Evolutionary conservation across 2,329 filamentous ascomycete genomes (phyloP).

Genomic region (Pseudogymnoascus sp.): DNA sequence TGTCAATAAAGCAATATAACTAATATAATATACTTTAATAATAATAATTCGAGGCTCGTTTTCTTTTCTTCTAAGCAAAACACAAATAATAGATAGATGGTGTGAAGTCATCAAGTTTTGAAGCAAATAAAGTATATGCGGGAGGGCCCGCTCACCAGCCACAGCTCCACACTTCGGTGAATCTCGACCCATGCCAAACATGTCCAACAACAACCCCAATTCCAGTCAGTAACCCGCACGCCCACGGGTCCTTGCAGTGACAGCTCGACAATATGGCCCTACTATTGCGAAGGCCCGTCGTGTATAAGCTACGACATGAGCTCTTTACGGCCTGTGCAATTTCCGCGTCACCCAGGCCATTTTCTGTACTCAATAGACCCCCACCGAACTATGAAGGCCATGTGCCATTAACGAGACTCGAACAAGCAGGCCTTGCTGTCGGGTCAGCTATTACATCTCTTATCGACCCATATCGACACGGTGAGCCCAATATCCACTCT

Average conservation of each 20-base stretch:
- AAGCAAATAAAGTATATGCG: conserved; percentile 6
- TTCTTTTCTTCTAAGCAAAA: background rate
- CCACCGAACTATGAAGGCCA: conserved; percentile 85
- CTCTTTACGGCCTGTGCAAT: conserved; percentile 20
- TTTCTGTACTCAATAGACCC: conserved; percentile 80
- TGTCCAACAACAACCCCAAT: background rate
- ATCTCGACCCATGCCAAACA: conserved; percentile 4
- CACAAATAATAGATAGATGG: background rate
- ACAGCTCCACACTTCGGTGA: conserved; percentile 3
- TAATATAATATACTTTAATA: background rate
- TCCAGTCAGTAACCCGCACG: background rate
- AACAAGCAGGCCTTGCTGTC: conserved; percentile 63
- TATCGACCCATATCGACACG: conserved; percentile 64
- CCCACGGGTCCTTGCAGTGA: background rate
- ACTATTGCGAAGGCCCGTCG: conserved; percentile 15
- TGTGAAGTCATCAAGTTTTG: background rate
- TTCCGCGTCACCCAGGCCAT: conserved; percentile 35
- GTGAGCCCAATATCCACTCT: conserved; percentile 22
- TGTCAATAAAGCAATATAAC: background rate
- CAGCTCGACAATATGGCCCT: conserved; percentile 19
- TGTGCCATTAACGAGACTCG: conserved; percentile 72
- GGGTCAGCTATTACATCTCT: conserved; percentile 56
- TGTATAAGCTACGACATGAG: conserved; percentile 20
- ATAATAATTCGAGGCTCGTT: background rate
- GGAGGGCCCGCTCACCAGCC: conserved; percentile 5